Base-by-base conservation (phyloP, 176 grass and related monocot genomes). In the Typha latifolia region DNA sequence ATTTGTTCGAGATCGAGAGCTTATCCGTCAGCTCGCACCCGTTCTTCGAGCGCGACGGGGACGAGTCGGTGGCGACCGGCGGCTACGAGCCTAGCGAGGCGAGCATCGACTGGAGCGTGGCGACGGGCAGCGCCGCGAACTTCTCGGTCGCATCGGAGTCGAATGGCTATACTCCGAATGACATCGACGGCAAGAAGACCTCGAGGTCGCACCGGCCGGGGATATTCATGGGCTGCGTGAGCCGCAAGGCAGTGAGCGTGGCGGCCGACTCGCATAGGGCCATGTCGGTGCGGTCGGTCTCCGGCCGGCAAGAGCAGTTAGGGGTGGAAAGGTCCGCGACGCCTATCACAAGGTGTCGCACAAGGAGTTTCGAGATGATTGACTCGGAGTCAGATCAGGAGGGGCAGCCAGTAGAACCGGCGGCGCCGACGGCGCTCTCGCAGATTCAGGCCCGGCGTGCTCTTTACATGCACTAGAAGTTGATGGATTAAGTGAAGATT, bases 1-100 rank as follows among this genome's bases (percentile, higher is more conserved):
- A 99, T 74, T 76, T 99, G 85, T 99, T 99, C 76, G 94, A 99
- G 86, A 92, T 99, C 69, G 90, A 84, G 79, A 90, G 85, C 71
- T 53, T 90, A 49, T 84, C 81, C 51, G 80, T 86, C 68, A 83
- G 75, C 7, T 82, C 86, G 19, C 67, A 81, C 20, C 65, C 72
- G 22, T 81, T 80, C 63, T 29, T 3, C 12, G 26, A 65, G 10
- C 14, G 49, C 6, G 64, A 55, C n/a, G 49, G 31, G 49, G 63
- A 32, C 22, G 75, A 78, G 48, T 72, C 72, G 26, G 48, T 2
- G 12, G 11, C 61, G 12, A 52, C 72, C 2, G 37, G 26, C 4
- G 70, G 61, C 2, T 84, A 92, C 78, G 88, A 97, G 73, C 89
- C 89, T 1, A 93, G 94, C 70, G 86, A 99, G 72, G 83, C 81